Evolutionary conservation across 139 green algal species (phyloP), one percentile per base, ranked within the genome.

Genomic region (Parachlorella kessleri): DNA sequence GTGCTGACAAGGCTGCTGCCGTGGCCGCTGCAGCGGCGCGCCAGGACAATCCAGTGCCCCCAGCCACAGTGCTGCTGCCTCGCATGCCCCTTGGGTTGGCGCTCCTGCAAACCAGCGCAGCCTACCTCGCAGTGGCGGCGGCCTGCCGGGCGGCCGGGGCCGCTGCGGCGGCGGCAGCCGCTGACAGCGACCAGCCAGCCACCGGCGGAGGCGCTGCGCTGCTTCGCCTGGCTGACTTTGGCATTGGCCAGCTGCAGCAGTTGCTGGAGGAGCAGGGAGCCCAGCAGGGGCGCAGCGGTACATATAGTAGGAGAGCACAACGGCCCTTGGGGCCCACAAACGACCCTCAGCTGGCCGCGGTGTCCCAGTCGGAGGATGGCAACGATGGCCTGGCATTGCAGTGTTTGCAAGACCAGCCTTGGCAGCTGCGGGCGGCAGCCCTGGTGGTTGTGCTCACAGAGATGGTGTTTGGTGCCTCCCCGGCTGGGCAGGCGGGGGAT

Each of bases 31-130:
- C 26, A 53, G 39, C 39, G 36, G 26, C 32, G n/a, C n/a, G n/a
- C n/a, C n/a, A n/a, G n/a, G n/a, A n/a, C n/a, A n/a, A n/a, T n/a
- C n/a, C n/a, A n/a, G n/a, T n/a, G n/a, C n/a, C n/a, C n/a, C n/a
- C n/a, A n/a, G 59, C 69, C 28, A 36, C 75, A 42, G 39, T 80
- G 38, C 38, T 82, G 76, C 83, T 96, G 66, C 92, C 92, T 0
- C 87, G 92, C 32, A 92, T 94, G 91, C 92, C 88, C 7, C 67
- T 92, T 41, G 85, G 85, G 1, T 71, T 93, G 10, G 36, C 66
- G 36, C 66, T 89, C 66, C 70, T 96, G 32, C 79, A 81, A 5
- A 88, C 81, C 1, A 6, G 64, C 21, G 64, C 65, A 6, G 81
- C 74, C 1, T 96, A 96, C 66, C 69, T 74, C 1, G 88, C 92